These are phyloP conservation scores for Dipteronia dyeriana DNA, from an alignment of 345 rosid species.

Conservation along the genomic window DNA sequence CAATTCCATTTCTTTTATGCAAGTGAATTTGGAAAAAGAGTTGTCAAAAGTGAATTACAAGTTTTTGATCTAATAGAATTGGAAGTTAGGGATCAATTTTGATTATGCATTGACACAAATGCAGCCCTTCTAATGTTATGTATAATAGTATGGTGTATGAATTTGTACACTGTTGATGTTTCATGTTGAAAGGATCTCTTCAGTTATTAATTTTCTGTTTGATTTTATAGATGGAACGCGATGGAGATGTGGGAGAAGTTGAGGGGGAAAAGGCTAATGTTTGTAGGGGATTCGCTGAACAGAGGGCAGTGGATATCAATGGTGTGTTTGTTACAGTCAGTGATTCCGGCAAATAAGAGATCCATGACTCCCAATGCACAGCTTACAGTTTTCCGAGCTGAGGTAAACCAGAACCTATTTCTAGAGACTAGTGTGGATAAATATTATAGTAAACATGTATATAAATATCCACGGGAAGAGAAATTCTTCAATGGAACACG, in stretches of 20 bases:
- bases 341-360: constrained; percentile 65
- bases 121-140: too few species aligned
- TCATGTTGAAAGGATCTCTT: too few species aligned
- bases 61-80: too few species aligned
- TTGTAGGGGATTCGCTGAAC: constrained; percentile 92
- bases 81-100: not conserved
- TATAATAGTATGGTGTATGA: too few species aligned
- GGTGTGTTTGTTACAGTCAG: constrained; percentile 89
- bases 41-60: not conserved
- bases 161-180: too few species aligned
- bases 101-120: not conserved
- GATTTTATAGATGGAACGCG: constrained; percentile 71
- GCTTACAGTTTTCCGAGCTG: constrained; percentile 89
- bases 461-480: too few species aligned
- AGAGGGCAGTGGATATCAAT: constrained; percentile 99
- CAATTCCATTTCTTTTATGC: too few species aligned
- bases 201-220: not conserved
- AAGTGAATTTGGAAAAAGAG: too few species aligned
- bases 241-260: constrained; percentile 93
- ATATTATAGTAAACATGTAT: too few species aligned
- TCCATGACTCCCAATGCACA: constrained; percentile 88
- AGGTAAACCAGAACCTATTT: constrained; percentile 45
- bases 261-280: constrained; percentile 93
- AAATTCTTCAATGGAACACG: too few species aligned
- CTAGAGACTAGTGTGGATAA: not conserved